phyloP scores from a whole-genome alignment of 1,284 basidiomycete species.

The Cryptococcus hybrid region DNA sequence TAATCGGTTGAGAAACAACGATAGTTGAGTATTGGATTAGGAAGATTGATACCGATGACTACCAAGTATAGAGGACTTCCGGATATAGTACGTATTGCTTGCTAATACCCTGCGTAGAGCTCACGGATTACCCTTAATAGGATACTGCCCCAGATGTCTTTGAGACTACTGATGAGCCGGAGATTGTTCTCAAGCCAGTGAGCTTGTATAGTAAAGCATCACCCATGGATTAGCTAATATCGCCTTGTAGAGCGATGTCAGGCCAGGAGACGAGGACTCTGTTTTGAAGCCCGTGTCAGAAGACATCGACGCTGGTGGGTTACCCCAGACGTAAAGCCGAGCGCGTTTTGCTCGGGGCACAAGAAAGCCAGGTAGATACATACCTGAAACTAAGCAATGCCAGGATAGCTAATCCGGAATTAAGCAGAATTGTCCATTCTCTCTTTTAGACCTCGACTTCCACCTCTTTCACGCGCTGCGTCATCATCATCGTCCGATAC shows the following conservation, averaged over 20 bases:
- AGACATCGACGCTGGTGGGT: constrained; percentile 22
- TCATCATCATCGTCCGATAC: constrained; percentile 11
- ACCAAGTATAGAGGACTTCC: constrained; percentile 83
- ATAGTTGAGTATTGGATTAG: not conserved
- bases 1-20: too few species aligned
- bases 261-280: constrained; percentile 17
- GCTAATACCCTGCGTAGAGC: not conserved
- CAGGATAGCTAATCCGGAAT: not conserved
- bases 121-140: constrained; percentile 49
- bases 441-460: constrained; percentile 19
- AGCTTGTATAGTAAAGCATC: constrained; percentile 1
- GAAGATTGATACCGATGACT: constrained; percentile 15
- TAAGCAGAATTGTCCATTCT: constrained; percentile 12
- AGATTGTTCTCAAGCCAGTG: constrained; percentile 26
- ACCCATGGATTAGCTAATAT: not conserved
- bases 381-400: not conserved
- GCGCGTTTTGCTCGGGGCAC: constrained; percentile 25
- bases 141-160: constrained; percentile 89
- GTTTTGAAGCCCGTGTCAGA: constrained; percentile 16
- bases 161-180: constrained; percentile 73
- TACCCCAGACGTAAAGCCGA: constrained; percentile 28
- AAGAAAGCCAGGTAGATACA: constrained; percentile 9
- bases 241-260: constrained; percentile 20
- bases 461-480: constrained; percentile 14
- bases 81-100: constrained; percentile 67